phyloP scores from a whole-genome alignment of 1,284 basidiomycete genomes.

The Athelia psychrophila region DNA sequence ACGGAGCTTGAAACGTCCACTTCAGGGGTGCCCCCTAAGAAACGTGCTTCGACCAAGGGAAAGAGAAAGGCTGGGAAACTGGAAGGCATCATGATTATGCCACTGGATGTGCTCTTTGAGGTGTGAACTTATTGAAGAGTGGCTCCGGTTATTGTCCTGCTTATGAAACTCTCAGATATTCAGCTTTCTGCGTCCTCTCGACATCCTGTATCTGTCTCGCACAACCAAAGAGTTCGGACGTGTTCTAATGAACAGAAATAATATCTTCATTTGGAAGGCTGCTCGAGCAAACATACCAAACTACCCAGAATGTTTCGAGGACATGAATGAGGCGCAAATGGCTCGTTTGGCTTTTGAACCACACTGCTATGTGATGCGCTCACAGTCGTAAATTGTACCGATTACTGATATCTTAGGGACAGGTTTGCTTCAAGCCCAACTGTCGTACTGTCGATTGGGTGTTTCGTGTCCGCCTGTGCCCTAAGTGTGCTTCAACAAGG shows the following conservation, averaged over 20 bases:
- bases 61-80: slow-evolving; percentile 20
- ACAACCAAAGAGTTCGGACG: slow-evolving; percentile 6
- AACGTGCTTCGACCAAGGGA: slow-evolving; percentile 12
- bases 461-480: neutral
- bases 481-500: neutral
- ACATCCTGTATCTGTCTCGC: slow-evolving; percentile 7
- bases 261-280: slow-evolving; percentile 5
- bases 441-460: neutral
- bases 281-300: slow-evolving; percentile 4
- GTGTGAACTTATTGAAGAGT: slow-evolving; percentile 22
- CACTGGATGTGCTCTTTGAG: slow-evolving; percentile 48
- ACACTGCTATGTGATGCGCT: slow-evolving; percentile 19
- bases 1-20: neutral
- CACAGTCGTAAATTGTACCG: neutral
- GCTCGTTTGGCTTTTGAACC: slow-evolving; percentile 19
- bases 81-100: slow-evolving; percentile 35
- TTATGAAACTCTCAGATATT: slow-evolving; percentile 36
- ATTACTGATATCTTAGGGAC: neutral
- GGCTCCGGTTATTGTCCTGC: neutral
- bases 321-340: slow-evolving; percentile 22
- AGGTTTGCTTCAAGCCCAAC: neutral
- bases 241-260: slow-evolving; percentile 4
- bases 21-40: slow-evolving; percentile 19
- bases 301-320: neutral
- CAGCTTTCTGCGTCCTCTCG: slow-evolving; percentile 9